These are phyloP conservation scores for Linum trigynum DNA, from an alignment of 345 rosid genomes.

Conservation along the genomic window DNA sequence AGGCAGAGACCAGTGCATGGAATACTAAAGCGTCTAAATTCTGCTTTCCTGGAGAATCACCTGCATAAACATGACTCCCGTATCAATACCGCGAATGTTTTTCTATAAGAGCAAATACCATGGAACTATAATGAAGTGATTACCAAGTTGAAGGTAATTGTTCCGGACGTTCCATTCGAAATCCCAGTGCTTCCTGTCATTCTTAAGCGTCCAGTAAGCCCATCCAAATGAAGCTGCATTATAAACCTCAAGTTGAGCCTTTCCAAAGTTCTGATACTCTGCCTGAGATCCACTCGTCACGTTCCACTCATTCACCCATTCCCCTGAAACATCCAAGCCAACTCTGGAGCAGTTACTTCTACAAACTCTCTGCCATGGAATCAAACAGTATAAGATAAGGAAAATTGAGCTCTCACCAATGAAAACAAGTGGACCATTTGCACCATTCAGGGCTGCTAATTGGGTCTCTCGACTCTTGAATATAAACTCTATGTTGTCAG, in stretches of 20 bases:
- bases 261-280: constrained; percentile 59
- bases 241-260: constrained; percentile 54
- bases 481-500: constrained; percentile 43
- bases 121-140: constrained; percentile 5
- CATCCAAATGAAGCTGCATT: constrained; percentile 65
- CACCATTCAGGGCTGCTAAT: constrained; percentile 35
- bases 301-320: constrained; percentile 78
- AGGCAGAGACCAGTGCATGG: constrained; percentile 22
- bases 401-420: constrained; percentile 31
- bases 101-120: not conserved
- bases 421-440: constrained; percentile 50
- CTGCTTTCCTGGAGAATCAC: constrained; percentile 24
- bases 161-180: constrained; percentile 61
- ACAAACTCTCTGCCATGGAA: not conserved
- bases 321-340: constrained; percentile 34
- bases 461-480: constrained; percentile 48
- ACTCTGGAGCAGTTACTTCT: not conserved
- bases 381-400: not conserved
- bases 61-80: constrained; percentile 23
- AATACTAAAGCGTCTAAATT: constrained; percentile 14
- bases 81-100: not conserved
- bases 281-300: constrained; percentile 38
- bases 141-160: constrained; percentile 56
- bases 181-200: constrained; percentile 69
- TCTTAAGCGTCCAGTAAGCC: constrained; percentile 70